Conservation (phyloP, 768 basidiomycete genomes). For the Rhodotorula graminis region DNA sequence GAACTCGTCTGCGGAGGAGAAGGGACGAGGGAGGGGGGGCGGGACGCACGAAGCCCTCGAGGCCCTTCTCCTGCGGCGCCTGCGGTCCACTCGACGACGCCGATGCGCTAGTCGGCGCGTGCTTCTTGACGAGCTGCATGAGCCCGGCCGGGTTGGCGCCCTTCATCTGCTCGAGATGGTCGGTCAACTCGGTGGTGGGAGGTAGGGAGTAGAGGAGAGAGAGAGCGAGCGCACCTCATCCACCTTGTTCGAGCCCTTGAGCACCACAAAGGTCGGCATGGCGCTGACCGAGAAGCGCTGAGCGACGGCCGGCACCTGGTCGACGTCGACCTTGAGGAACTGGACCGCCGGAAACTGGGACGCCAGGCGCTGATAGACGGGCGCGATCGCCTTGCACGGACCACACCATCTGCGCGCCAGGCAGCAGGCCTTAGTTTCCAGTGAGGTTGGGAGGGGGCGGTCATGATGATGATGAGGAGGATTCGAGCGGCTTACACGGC, state of each 20-base stretch:
- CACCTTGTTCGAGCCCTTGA: conserved; percentile 39
- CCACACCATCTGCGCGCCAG: conserved; percentile 24
- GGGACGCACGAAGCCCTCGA: conserved; percentile 38
- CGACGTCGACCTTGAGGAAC: conserved; percentile 68
- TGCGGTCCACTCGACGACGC: background rate
- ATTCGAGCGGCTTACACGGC: conserved; percentile 11
- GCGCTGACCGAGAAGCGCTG: conserved; percentile 61
- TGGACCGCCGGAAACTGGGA: conserved; percentile 55
- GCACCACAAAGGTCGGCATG: conserved; percentile 52
- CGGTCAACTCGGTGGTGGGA: background rate
- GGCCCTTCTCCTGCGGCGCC: conserved; percentile 31
- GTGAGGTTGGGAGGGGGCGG: background rate
- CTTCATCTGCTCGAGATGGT: conserved; percentile 23
- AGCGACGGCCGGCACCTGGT: conserved; percentile 66
- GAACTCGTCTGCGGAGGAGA: too few relatives aligned
- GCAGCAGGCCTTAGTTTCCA: too few relatives aligned
- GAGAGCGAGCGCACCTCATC: conserved; percentile 13
- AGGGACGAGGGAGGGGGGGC: background rate
- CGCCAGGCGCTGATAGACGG: conserved; percentile 50
- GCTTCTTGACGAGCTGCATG: conserved; percentile 31
- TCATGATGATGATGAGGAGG: background rate
- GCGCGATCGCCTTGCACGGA: conserved; percentile 39
- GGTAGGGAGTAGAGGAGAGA: too few relatives aligned
- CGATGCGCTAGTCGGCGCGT: conserved; percentile 25
- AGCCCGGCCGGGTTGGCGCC: conserved; percentile 40